Base-by-base conservation (phyloP, 257 asterid species). In the Solanum chmielewskii region DNA sequence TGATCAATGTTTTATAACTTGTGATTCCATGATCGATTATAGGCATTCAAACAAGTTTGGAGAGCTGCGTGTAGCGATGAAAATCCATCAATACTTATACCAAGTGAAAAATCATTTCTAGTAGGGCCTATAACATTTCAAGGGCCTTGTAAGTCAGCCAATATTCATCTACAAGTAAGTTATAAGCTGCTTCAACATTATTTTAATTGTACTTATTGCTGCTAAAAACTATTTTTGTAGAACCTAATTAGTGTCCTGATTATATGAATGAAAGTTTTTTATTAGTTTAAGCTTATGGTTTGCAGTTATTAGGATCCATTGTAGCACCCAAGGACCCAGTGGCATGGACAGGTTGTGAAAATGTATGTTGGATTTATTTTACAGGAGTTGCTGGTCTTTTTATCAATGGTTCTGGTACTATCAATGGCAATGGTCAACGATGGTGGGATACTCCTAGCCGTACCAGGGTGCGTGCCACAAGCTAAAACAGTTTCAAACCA, bases 21-120 rank as follows among this genome's bases (percentile, higher is more conserved):
- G 21, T 37, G 62, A 10, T 20, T 15, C 10, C 27, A 21, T 60
- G 7, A 37, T 37, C 39, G 39, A 12, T 11, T 2, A 16, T 56
- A 88, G 90, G 90, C 88, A 21, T 88, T 88, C 83, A 47, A 23
- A 45, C 31, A 76, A 88, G 86, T 82, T 76, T 88, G 90, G 90
- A 35, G 59, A 77, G 88, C 49, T 45, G 83, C 35, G 2, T 88
- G 90, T 18, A 64, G 41, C 25, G 49, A 39, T 77, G 86, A 80
- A 16, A 80, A 62, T 76, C 73, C 88, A 20, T 52, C 23, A n/a
- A 49, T 88, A 13, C 5, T 20, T 21, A 20, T 88, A 29, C 90
- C 90, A 23, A 64, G 62, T 15, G 83, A 73, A 77, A 85, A n/a
- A 39, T 84, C 70, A 68, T 85, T 88, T 64, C 25, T 64, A 31